Evolutionary conservation across 768 basidiomycete genomes (phyloP), one percentile per base, ranked within the genome.

Genomic region (Calvatia gigantea): DNA sequence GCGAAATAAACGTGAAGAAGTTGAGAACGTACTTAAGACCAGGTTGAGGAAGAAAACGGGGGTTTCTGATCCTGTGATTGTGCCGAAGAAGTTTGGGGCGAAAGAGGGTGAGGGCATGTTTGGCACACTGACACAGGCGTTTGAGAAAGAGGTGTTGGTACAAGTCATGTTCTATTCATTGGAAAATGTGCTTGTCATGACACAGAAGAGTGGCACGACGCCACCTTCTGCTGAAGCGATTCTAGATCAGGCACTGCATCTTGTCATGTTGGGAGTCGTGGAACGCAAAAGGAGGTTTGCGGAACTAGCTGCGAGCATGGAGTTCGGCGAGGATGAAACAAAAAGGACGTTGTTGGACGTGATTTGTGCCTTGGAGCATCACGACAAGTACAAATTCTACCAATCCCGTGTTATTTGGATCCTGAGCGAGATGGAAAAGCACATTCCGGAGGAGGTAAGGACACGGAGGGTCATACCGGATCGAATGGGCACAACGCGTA

Each of bases 1-100:
- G 14, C 80, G 95, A 37, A 98, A 98, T 72, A 87, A 92, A 62
- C 82, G 94, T 37, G 92, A 96, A 63, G 91, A 94, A 66, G 96
- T 93, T 23, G 93, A 94, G 64, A 82, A 76, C 38, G 80, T 89
- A 3, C 72, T 95, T 45, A 78, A 83, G 57, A 80, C 77, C 45
- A 78, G 91, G 41, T 62, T 86, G 49, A 86, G 81, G 75, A 89
- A 86, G 75, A 77, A 76, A 60, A 80, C 78, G 0, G 82, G 67
- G 21, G 84, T 45, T 70, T 78, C 41, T 66, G 74, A 48, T 85
- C 92, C 61, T 81, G 84, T 97, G 14, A 74, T 96, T 52, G 78
- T 90, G 2, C 95, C 95, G 1, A 82, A 80, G 54, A 78, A 83
- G 2, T 78, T 94, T 52, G 75, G 75, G 9, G 84, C 93, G 56